phyloP scores from a whole-genome alignment of 139 green algal genomes.

The Chlamydomonas sp. region DNA sequence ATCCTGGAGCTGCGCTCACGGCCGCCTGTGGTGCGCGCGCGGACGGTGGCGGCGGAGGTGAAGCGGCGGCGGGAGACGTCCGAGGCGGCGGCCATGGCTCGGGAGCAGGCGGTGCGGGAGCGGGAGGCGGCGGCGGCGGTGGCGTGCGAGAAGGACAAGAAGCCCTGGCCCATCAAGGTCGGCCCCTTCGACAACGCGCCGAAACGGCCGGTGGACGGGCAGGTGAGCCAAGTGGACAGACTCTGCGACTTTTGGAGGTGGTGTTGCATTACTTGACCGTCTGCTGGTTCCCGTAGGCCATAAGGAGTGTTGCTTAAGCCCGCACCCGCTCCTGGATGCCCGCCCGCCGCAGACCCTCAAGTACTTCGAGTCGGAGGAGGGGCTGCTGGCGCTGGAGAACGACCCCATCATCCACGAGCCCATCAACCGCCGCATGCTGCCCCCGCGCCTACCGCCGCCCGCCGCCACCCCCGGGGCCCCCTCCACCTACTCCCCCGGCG shows the following conservation, averaged over 20 bases:
- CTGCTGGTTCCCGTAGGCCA: neutral
- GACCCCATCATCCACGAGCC: slow-evolving; percentile 45
- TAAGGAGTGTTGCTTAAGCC: neutral
- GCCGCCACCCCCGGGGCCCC: slow-evolving; percentile 39
- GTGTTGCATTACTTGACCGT: neutral
- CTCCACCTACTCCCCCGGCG: slow-evolving; percentile 22
- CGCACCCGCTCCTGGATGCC: neutral
- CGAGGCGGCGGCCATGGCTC: slow-evolving; percentile 14
- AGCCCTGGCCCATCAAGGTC: slow-evolving; percentile 53
- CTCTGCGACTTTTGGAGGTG: neutral
- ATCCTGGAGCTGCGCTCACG: slow-evolving; percentile 15
- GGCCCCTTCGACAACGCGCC: slow-evolving; percentile 65
- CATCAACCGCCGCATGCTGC: slow-evolving; percentile 42
- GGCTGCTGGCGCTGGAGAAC: slow-evolving; percentile 42
- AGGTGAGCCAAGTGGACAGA: neutral
- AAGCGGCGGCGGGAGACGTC: slow-evolving; percentile 15
- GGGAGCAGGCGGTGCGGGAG: slow-evolving; percentile 11
- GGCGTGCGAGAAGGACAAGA: slow-evolving; percentile 36
- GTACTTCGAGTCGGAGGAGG: slow-evolving; percentile 69
- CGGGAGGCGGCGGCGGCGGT: slow-evolving; percentile 31
- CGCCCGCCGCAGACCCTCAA: slow-evolving; percentile 26
- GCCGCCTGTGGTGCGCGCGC: neutral
- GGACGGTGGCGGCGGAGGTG: slow-evolving; percentile 13
- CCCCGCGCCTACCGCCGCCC: slow-evolving; percentile 31
- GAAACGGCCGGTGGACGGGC: slow-evolving; percentile 48